Evolutionary conservation across 352 stramenopile species (phyloP).

Genomic region (Phytophthora citrophthora): DNA sequence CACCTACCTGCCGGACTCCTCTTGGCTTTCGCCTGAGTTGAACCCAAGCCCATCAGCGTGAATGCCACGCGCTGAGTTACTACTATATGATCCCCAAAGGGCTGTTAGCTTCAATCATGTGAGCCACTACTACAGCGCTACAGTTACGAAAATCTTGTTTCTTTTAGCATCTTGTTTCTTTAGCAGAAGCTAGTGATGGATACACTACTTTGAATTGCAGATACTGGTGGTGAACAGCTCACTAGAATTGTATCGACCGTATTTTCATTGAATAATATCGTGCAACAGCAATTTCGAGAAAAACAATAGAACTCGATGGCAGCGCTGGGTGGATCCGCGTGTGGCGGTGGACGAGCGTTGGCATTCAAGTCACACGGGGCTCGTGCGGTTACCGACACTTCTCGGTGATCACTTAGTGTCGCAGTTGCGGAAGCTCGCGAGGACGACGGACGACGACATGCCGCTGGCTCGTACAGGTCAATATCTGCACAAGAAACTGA

Average conservation of each 20-base stretch:
- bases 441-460: constrained; percentile 2
- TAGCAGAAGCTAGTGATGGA: background rate
- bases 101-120: too few species aligned
- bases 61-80: too few species aligned
- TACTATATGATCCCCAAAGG: too few species aligned
- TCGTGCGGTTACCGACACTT: background rate
- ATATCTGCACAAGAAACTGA: constrained; percentile 18
- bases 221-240: background rate
- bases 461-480: constrained; percentile 5
- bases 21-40: constrained; percentile 4
- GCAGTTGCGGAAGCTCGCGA: constrained; percentile 4
- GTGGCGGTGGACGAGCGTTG: constrained; percentile 12
- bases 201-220: background rate
- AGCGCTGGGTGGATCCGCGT: constrained; percentile 15
- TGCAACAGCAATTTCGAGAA: too few species aligned
- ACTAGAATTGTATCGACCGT: too few species aligned
- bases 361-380: constrained; percentile 12
- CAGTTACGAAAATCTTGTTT: constrained; percentile 5
- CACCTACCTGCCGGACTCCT: constrained; percentile 5
- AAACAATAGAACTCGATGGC: constrained; percentile 1
- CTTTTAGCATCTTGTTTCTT: too few species aligned
- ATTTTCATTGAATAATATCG: too few species aligned
- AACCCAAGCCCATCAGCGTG: background rate
- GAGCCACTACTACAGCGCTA: background rate
- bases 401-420: constrained; percentile 21